Percentiles rank a stretch among this genome's conserved stretches.
Evolutionary conservation across 768 basidiomycete species (phyloP).

Genomic region (Tulasnella calospora): DNA sequence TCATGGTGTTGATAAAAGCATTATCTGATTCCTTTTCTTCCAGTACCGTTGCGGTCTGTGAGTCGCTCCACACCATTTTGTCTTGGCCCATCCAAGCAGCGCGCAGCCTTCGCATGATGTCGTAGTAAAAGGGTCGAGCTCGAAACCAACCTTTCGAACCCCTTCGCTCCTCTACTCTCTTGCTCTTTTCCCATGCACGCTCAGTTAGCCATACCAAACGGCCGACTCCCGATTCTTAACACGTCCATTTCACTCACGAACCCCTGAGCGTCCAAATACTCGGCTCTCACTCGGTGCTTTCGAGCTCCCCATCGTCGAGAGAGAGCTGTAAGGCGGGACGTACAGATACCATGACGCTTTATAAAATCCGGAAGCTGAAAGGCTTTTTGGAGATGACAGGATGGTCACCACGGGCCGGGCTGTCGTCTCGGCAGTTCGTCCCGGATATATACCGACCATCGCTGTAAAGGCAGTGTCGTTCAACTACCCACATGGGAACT

Average conservation of each 20-base stretch:
- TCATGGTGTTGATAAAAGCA: neutral
- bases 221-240: neutral
- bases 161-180: neutral
- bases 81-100: neutral
- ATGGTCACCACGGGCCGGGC: neutral
- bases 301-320: neutral
- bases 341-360: conserved; percentile 16
- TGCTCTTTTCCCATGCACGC: neutral
- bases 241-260: neutral
- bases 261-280: conserved; percentile 21
- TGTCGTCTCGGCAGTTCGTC: neutral
- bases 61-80: conserved; percentile 7
- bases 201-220: neutral
- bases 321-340: conserved; percentile 24
- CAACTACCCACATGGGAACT: conserved; percentile 1
- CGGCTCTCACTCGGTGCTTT: conserved; percentile 11
- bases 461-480: conserved; percentile 20
- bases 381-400: neutral
- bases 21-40: neutral
- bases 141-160: conserved; percentile 15
- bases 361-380: neutral
- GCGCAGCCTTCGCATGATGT: conserved; percentile 7
- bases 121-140: conserved; percentile 24
- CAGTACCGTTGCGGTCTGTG: neutral
- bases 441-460: neutral